Evolutionary conservation across 495 filamentous ascomycete genomes (phyloP).

Genomic region (Evansstolkia leycettana): DNA sequence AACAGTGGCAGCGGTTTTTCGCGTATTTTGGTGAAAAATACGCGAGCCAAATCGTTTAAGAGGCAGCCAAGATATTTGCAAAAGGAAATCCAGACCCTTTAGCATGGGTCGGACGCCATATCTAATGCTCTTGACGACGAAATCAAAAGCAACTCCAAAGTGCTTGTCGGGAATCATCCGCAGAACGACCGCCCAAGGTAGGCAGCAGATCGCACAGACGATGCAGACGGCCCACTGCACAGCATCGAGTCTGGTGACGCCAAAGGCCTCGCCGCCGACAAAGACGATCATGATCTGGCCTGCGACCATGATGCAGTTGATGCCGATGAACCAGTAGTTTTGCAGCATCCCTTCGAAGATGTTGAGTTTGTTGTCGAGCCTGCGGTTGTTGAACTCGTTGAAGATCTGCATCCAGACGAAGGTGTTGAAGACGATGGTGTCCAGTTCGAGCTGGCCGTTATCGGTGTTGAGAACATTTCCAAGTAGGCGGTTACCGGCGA

Average conservation of each 20-base stretch:
- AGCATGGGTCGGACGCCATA: slow-evolving; percentile 20
- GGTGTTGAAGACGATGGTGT: slow-evolving; percentile 80
- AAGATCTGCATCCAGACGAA: slow-evolving; percentile 98
- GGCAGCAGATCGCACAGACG: slow-evolving; percentile 55
- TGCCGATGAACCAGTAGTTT: slow-evolving; percentile 75
- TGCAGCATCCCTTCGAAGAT: slow-evolving; percentile 70
- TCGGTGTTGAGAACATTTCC: slow-evolving; percentile 30
- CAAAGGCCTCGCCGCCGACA: slow-evolving; percentile 61
- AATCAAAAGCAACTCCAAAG: slow-evolving; percentile 31
- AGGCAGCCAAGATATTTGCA: slow-evolving; percentile 10
- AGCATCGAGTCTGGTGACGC: slow-evolving; percentile 52
- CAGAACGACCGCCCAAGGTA: slow-evolving; percentile 61
- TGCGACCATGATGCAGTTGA: slow-evolving; percentile 67
- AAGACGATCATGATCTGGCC: slow-evolving; percentile 74
- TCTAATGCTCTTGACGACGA: slow-evolving; percentile 10
- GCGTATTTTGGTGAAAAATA: slow-evolving; percentile 1
- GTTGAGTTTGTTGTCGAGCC: slow-evolving; percentile 80
- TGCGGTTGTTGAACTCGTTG: slow-evolving; percentile 89
- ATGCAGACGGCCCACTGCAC: slow-evolving; percentile 70
- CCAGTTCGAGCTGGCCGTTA: slow-evolving; percentile 34
- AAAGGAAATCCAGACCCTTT: slow-evolving; percentile 8
- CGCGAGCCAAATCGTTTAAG: slow-evolving; percentile 12
- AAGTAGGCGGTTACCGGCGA: slow-evolving; percentile 51
- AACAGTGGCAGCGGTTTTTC: slow-evolving; percentile 2
- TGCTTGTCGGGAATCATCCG: slow-evolving; percentile 53